Evolutionary conservation across 2,329 filamentous ascomycete species (phyloP), one percentile per base, ranked within the genome.

Genomic region (Calonectria honghensis): DNA sequence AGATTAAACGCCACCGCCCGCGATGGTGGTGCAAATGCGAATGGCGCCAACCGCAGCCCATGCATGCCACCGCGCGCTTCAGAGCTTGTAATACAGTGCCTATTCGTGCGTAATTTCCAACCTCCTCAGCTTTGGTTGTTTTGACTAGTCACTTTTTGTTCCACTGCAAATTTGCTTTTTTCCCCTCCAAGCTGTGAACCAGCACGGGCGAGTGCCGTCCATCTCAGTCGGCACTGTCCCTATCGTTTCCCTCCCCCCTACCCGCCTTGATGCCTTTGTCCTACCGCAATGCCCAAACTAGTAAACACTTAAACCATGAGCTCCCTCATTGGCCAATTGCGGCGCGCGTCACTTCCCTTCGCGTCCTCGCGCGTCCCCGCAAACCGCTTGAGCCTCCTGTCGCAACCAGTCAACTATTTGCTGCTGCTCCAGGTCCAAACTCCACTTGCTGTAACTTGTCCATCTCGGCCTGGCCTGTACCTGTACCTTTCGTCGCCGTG

Each of bases 301-400:
- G 75, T 75, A 80, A 80, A 71, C 73, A 76, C 79, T 80, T 78
- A 78, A 48, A 72, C 51, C 29, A 67, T 59, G 24, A 68, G 54
- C 45, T 29, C 61, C 29, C 71, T 73, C 61, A 83, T 83, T 83
- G 81, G 82, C 70, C 81, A 81, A 83, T 82, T 75, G 57, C 35
- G 59, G 35, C 73, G 72, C 77, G 80, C 80, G 79, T 77, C 73
- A 52, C 70, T 59, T 72, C 57, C 79, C 16, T 45, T 63, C 82
- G 79, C 82, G 82, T 81, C 24, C 24, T 24, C 83, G 80, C 81
- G 83, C 81, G 82, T 81, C 80, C 77, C 77, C 76, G 68, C 57
- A 68, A 73, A 78, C 74, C 75, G 74, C 54, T 74, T 73, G 66
- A 61, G 74, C 69, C 63, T 65, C 82, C 79, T 83, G 80, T 48